Evolutionary conservation across 2,329 filamentous ascomycete genomes (phyloP).

Genomic region (Ambrosiella beaveri): DNA sequence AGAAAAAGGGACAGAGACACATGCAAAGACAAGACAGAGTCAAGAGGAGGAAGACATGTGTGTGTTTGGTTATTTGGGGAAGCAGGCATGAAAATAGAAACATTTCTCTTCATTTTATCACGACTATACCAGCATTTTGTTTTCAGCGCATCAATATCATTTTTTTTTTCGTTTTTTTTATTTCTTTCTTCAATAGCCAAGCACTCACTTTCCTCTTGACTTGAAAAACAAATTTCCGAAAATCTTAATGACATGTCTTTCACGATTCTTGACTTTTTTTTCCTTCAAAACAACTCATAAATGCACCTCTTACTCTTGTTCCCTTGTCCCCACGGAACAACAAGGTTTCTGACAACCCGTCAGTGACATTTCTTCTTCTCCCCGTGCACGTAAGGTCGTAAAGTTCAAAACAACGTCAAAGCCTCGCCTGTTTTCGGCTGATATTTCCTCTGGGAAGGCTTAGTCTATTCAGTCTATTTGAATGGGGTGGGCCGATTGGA

Average conservation of each 20-base stretch:
- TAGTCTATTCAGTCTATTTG: too few species aligned
- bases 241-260: too few species aligned
- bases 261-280: too few species aligned
- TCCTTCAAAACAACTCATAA: neutral
- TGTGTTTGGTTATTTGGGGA: neutral
- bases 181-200: conserved; percentile 1
- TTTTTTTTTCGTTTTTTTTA: conserved; percentile 4
- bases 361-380: too few species aligned
- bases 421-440: too few species aligned
- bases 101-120: neutral
- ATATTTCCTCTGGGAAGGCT: too few species aligned
- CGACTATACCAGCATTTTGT: neutral
- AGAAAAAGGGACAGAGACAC: too few species aligned
- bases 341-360: neutral
- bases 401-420: too few species aligned
- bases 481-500: too few species aligned
- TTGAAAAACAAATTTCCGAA: neutral
- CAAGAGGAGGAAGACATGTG: too few species aligned
- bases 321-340: neutral
- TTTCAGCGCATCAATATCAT: conserved; percentile 6
- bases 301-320: neutral
- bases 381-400: too few species aligned
- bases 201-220: neutral
- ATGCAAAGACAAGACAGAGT: too few species aligned
- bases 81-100: neutral